Evolutionary conservation across 2,329 filamentous ascomycete genomes (phyloP).

Genomic region (Pyrenochaeta sp.): DNA sequence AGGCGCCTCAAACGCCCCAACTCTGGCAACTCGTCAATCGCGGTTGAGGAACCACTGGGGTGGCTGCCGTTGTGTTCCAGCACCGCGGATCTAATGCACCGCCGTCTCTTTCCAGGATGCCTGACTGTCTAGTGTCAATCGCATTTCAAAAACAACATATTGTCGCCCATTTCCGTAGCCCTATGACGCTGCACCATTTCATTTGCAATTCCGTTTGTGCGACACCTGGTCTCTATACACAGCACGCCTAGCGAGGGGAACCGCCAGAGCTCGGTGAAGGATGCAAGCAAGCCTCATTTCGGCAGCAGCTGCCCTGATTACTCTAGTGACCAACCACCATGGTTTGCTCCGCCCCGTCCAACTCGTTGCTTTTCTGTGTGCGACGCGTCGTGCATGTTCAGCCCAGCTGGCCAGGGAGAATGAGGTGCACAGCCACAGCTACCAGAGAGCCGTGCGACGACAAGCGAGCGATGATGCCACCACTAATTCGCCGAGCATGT

Average conservation of each 20-base stretch:
- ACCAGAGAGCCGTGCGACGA: slow-evolving; percentile 7
- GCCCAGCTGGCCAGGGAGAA: slow-evolving; percentile 20
- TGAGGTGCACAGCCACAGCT: slow-evolving; percentile 16
- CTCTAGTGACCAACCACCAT: slow-evolving; percentile 6
- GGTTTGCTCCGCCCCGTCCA: slow-evolving; percentile 13
- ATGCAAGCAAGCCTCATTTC: too few relatives aligned
- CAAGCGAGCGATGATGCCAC: slow-evolving; percentile 37
- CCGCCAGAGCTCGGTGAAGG: too few relatives aligned
- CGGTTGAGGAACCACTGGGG: slow-evolving; percentile 20
- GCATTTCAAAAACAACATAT: slow-evolving; percentile 18
- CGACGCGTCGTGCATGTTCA: slow-evolving; percentile 14
- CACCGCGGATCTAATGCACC: slow-evolving; percentile 15
- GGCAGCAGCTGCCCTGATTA: background rate
- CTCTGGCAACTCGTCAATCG: slow-evolving; percentile 14
- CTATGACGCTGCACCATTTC: slow-evolving; percentile 22
- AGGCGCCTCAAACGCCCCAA: slow-evolving; percentile 27
- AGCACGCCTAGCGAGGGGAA: background rate
- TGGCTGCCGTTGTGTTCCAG: slow-evolving; percentile 20
- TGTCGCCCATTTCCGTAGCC: slow-evolving; percentile 32
- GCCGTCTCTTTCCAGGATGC: slow-evolving; percentile 16
- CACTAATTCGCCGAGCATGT: slow-evolving; percentile 34
- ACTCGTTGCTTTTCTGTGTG: slow-evolving; percentile 26
- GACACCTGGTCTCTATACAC: background rate
- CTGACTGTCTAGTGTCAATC: slow-evolving; percentile 2
- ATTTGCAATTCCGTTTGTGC: slow-evolving; percentile 1